Percentiles rank a stretch among this genome's conserved stretches.
phyloP scores from a whole-genome alignment of 495 filamentous ascomycete genomes.

The Aspergillus egyptiacus region DNA sequence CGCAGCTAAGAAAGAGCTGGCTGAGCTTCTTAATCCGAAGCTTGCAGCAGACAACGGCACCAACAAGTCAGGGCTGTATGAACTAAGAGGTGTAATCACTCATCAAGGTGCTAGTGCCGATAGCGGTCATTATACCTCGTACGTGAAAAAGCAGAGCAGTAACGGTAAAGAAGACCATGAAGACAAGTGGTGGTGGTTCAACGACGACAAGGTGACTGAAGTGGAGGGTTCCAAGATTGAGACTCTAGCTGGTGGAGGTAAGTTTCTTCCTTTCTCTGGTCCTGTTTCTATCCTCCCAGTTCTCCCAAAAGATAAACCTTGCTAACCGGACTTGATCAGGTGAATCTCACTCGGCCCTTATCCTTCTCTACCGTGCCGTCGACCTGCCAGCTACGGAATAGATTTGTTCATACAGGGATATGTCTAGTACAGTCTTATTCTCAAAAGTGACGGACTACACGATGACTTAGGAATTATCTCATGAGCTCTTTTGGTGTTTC shows the following conservation, averaged over 20 bases:
- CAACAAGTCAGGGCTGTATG: constrained; percentile 90
- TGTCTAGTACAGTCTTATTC: too few relatives aligned
- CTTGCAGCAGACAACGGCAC: constrained; percentile 69
- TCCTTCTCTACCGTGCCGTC: constrained; percentile 86
- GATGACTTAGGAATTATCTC: background rate
- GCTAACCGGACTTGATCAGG: constrained; percentile 33
- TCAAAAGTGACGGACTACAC: too few relatives aligned
- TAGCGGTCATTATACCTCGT: constrained; percentile 95
- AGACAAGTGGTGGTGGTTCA: constrained; percentile 99
- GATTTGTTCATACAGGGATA: background rate
- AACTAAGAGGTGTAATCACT: constrained; percentile 90
- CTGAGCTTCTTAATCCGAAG: constrained; percentile 63
- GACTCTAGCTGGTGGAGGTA: constrained; percentile 81
- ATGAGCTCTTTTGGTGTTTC: background rate
- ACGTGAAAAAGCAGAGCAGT: constrained; percentile 84
- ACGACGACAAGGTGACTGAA: constrained; percentile 95
- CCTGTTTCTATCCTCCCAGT: background rate
- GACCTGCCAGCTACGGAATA: constrained; percentile 52
- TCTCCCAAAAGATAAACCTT: background rate
- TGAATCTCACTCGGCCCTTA: constrained; percentile 90
- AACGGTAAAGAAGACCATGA: constrained; percentile 69
- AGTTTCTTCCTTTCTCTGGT: constrained; percentile 22
- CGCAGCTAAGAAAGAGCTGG: constrained; percentile 76
- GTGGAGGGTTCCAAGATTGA: constrained; percentile 89
- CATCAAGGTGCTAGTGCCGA: constrained; percentile 96